Base-by-base conservation (phyloP, 129 eudicot genomes). In the Lonicera japonica region DNA sequence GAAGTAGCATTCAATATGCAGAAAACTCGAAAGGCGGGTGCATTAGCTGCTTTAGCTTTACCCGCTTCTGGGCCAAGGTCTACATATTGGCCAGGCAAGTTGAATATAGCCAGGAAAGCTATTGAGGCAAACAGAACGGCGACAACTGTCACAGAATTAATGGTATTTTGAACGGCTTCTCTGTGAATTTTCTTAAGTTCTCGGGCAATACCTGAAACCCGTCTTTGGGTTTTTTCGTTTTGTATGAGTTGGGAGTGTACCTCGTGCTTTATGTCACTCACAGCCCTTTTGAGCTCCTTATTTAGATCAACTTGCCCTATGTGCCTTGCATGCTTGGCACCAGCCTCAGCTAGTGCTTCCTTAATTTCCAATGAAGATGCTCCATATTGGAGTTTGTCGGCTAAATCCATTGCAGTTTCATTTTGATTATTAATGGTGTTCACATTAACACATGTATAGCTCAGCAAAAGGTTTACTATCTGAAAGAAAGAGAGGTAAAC, bases 391-490 rank as follows among this genome's bases (percentile, higher is more conserved):
- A 92, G 83, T 63, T 79, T 87, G 58, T 85, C 95, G 0, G 91
- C 96, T 67, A 92, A 77, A 76, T 92, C 98, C 95, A 92, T 77
- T 11, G 98, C 96, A 36, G 98, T 92, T 82, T 92, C 95, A 56
- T 70, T 80, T 51, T 78, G 81, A 24, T 69, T 79, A 63, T 87
- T 92, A 57, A 92, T 84, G 34, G 80, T 91, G 23, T 92, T 92
- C 23, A 92, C 83, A 15, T 83, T 80, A 41, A 87, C 72, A 45
- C 94, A 82, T 54, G 72, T 80, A 54, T 70, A 87, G 50, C 79
- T 74, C 73, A 91, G 78, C 76, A 91, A 52, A 56, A 84, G 62
- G 80, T 77, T 60, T 21, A 91, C 83, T 48, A 87, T 74, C 98
- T 91, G 84, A 53, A 54, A 79, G 7, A 54, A 40, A 54, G 48